phyloP scores from a whole-genome alignment of 257 asterid genomes.

The Solanum pinnatisectum region DNA sequence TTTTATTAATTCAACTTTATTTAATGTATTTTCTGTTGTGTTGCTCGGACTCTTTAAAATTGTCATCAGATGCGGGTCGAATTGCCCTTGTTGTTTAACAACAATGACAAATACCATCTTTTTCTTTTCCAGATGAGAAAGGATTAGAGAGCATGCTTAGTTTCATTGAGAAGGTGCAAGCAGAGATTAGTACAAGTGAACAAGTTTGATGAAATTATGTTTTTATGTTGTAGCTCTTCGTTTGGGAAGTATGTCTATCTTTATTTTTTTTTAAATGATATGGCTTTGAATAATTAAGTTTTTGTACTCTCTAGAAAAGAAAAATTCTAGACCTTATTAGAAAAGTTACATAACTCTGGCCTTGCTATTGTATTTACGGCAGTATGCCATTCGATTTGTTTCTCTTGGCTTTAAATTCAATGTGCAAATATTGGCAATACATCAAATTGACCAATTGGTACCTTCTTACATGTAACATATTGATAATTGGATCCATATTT shows the following conservation, averaged over 20 bases:
- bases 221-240: background rate
- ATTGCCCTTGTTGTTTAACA: background rate
- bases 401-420: background rate
- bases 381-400: background rate
- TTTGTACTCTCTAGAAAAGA: background rate
- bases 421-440: background rate
- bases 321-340: background rate
- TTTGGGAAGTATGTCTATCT: background rate
- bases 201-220: background rate
- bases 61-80: background rate
- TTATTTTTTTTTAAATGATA: background rate
- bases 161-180: background rate
- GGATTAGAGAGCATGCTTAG: conserved; percentile 1
- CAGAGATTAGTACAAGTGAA: background rate
- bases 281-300: background rate
- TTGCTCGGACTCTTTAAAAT: background rate
- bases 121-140: background rate
- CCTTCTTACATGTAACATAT: background rate
- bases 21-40: too few relatives aligned
- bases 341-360: background rate
- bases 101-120: background rate
- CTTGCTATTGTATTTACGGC: background rate
- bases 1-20: background rate
- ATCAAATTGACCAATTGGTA: background rate
- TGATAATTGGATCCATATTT: background rate